Base-by-base conservation (phyloP, 306 rosid species). In the Arachis stenosperma region DNA sequence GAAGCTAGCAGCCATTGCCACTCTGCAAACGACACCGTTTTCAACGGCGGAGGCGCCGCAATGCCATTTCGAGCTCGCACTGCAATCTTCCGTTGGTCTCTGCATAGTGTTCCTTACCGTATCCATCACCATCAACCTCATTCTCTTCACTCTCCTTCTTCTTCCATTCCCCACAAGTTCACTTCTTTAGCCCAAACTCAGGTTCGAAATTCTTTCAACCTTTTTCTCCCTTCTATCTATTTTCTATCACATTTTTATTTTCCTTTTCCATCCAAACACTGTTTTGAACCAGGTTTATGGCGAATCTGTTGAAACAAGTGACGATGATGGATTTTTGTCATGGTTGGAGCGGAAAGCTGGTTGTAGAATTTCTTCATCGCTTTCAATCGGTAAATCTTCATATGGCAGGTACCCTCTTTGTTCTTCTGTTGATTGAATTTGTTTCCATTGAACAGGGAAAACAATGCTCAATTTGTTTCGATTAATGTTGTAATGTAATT, bases 321-420 rank as follows among this genome's bases (percentile, higher is more conserved):
- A 42, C 9, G 46, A 42, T 6, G 46, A 62, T 9, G 79, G 78
- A 14, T 88, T 90, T 77, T 79, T 88, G 81, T 86, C 82, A 7
- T 90, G 94, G 97, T 78, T 91, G 75, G 89, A 91, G 82, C 68
- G 61, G 43, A 91, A 88, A 78, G 80, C 94, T 11, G 86, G 69
- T 67, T 14, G 57, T 41, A 70, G 44, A 39, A 82, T 91, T 39
- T 88, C 90, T 0, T 88, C 92, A 0, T 74, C 81, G 27, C 97
- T 91, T 63, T 88, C 84, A 0, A 82, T 90, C 15, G 94, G 88
- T 29, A 71, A 83, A 13, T 86, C 92, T 15, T 53, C 85, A 0
- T 30, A 62, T 55, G 97, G 92, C 71, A 87, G 90, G 90, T 85
- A 42, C 65, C 44, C 30, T 9, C 14, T 47, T 47, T 47, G 11